A percentile compares a stretch with the other conserved stretches of the same genome.
Conservation (phyloP, 108 stramenopile genomes). For the Craspedostauros australis region DNA sequence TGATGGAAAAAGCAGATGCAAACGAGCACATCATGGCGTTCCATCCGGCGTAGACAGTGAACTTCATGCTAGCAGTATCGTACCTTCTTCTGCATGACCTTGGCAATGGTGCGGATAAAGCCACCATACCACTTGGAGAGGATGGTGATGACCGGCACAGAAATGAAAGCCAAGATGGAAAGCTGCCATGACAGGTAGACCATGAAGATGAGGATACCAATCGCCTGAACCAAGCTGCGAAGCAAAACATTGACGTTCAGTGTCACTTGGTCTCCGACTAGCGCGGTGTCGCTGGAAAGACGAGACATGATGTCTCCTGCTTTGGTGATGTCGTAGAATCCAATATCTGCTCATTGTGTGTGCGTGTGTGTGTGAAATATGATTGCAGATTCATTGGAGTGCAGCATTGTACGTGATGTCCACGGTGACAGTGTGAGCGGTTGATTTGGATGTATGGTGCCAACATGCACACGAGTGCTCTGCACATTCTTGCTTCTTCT, state of each 20-base stretch:
- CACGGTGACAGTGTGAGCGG: no score
- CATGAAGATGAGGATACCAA: constrained; percentile 83
- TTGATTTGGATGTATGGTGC: no score
- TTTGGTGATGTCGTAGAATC: constrained; percentile 79
- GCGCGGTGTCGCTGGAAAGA: constrained; percentile 69
- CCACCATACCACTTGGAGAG: constrained; percentile 71
- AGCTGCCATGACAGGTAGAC: constrained; percentile 68
- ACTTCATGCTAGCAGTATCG: neutral
- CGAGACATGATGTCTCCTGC: constrained; percentile 79
- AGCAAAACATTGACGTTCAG: constrained; percentile 81
- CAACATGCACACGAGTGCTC: no score
- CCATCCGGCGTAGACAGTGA: neutral
- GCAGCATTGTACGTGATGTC: no score
- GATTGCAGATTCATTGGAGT: no score
- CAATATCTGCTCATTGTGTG: constrained; percentile 34
- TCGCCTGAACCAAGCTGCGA: constrained; percentile 60
- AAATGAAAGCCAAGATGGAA: constrained; percentile 68
- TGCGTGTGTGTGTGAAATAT: no score
- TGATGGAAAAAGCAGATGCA: neutral
- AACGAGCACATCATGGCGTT: neutral
- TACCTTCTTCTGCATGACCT: constrained; percentile 69
- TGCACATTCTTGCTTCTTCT: no score
- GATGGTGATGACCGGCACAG: constrained; percentile 69
- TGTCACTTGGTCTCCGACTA: constrained; percentile 82
- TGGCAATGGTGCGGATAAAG: constrained; percentile 61